Base-by-base conservation (phyloP, 108 stramenopile genomes). In the Seminavis robusta region DNA sequence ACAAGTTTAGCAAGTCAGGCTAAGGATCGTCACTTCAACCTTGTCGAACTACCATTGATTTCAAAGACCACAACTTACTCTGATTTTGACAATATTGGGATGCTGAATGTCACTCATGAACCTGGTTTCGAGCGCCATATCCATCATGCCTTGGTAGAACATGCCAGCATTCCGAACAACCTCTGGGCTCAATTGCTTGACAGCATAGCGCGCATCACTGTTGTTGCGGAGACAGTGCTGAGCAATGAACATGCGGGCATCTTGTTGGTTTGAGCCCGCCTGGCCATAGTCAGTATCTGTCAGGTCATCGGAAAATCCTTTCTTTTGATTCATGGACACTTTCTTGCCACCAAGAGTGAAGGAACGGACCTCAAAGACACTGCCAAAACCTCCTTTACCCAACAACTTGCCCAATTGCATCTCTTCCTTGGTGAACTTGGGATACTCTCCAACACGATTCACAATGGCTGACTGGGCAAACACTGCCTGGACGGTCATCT, bases 41-140 rank as follows among this genome's bases (percentile, higher is more conserved):
- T n/a, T n/a, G n/a, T n/a, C n/a, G n/a, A n/a, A 65, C 36, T 46
- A 28, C 2, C 81, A 62, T 31, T 70, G 68, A 11, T 66, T 4
- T 0, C 59, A 64, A 56, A 87, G 49, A 0, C 76, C 83, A 10
- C 59, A 59, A 13, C 63, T 43, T 0, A 65, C 86, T 30, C 81
- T 47, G 67, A 83, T 69, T 28, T 74, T 81, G 61, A 88, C 71
- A 53, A 88, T 88, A 39, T 69, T 76, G 43, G 85, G 85, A 61
- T 87, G 85, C 20, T 74, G 54, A 4, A 80, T 51, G 33, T 59
- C 56, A 23, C 63, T 54, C 27, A 87, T 58, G 24, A 78, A 64
- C 20, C 72, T 65, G 11, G 81, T 74, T 67, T 87, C 85, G 15
- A 69, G 62, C 1, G 70, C 66, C 71, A 80, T 75, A 57, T 87